Percentiles rank a stretch among this genome's conserved stretches.
Evolutionary conservation across 176 grass and related monocot species (phyloP).

Genomic region (Eremochloa ophiuroides): DNA sequence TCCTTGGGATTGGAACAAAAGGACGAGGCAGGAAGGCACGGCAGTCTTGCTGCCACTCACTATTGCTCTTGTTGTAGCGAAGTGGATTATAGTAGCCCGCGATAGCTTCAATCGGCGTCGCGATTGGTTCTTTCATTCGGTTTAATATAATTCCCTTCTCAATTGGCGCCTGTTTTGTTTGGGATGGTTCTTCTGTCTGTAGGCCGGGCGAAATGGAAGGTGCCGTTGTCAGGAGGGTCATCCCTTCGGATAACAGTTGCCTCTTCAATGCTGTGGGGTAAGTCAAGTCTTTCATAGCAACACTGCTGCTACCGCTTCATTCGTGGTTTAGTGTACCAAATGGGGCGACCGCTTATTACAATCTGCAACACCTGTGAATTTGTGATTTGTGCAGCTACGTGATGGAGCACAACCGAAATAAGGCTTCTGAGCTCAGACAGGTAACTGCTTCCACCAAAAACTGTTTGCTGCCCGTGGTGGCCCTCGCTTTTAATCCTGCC

Average conservation of each 20-base stretch:
- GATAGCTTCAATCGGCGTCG: neutral
- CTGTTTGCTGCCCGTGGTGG: neutral
- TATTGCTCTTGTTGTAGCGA: neutral
- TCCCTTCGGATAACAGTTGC: conserved; percentile 95
- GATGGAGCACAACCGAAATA: conserved; percentile 76
- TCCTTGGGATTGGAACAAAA: neutral
- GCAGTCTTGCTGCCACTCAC: neutral
- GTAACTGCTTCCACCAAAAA: conserved; percentile 16
- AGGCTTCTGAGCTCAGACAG: conserved; percentile 85
- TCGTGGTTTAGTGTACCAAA: neutral
- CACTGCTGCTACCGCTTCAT: neutral
- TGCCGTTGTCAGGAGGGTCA: conserved; percentile 74
- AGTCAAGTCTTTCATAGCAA: neutral
- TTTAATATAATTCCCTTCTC: neutral
- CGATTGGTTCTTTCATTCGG: neutral
- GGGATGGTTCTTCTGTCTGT: conserved; percentile 8
- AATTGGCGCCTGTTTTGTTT: conserved; percentile 7
- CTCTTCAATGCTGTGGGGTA: conserved; percentile 93
- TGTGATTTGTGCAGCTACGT: conserved; percentile 63
- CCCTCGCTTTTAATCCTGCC: neutral
- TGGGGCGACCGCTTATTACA: neutral
- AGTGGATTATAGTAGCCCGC: neutral
- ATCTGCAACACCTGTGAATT: neutral
- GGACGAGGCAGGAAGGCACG: neutral
- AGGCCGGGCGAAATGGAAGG: conserved; percentile 66